phyloP scores from a whole-genome alignment of 164 flowering plant genomes.

The Echeveria elegans region DNA sequence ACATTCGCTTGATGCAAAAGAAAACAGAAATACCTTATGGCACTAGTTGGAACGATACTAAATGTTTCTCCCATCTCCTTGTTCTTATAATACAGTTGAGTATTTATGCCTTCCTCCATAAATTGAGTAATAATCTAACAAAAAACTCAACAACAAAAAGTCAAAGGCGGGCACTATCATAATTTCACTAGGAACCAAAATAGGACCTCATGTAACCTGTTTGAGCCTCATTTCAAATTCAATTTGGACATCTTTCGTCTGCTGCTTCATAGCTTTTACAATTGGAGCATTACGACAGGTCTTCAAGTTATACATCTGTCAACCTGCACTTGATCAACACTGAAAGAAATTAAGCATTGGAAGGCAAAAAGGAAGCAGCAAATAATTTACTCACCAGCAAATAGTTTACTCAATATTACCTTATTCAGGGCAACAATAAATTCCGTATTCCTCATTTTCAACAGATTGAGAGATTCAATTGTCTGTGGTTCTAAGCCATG shows the following conservation, averaged over 20 bases:
- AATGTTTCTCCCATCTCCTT: conserved; percentile 83
- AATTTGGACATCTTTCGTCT: conserved; percentile 61
- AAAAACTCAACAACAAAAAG: conserved; percentile 2
- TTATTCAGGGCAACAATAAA: conserved; percentile 93
- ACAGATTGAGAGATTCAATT: conserved; percentile 87
- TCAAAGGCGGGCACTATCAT: not conserved
- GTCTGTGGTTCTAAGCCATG: conserved; percentile 98
- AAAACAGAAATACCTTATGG: conserved; percentile 47
- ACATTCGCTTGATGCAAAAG: not conserved
- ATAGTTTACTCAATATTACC: too few species aligned
- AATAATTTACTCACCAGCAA: not conserved
- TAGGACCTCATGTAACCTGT: conserved; percentile 28
- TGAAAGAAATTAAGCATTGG: conserved; percentile 8
- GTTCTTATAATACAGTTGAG: conserved; percentile 86
- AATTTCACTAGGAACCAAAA: not conserved
- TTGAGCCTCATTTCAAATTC: conserved; percentile 75
- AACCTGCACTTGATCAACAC: conserved; percentile 35
- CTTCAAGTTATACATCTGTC: conserved; percentile 97
- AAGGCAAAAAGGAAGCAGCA: not conserved
- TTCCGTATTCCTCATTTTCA: conserved; percentile 91
- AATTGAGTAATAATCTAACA: conserved; percentile 69
- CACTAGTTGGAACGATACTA: conserved; percentile 96
- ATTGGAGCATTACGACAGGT: conserved; percentile 74
- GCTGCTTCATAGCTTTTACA: conserved; percentile 66
- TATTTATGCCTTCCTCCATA: conserved; percentile 86